Base-by-base conservation (phyloP, 2,329 filamentous ascomycete species). In the Hansfordia pulvinata region DNA sequence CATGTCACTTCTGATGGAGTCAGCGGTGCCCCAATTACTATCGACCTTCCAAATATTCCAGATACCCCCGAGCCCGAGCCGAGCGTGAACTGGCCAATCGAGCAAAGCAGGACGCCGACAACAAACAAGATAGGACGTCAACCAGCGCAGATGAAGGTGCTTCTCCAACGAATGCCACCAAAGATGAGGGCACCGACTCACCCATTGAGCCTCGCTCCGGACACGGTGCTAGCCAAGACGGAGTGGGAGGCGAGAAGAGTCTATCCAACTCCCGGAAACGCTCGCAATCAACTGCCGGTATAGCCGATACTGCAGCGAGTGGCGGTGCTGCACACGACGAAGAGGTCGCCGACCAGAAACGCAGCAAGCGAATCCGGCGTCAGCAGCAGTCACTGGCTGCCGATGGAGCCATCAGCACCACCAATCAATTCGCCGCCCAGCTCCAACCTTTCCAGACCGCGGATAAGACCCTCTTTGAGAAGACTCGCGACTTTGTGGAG, bases 291-390 rank as follows among this genome's bases (percentile, higher is more conserved):
- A 50, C 53, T 17, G 72, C 72, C 4, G 71, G 71, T 3, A 47
- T 77, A 10, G 56, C 56, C 1, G 71, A 76, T 3, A 56, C 49
- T 0, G 55, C 43, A n/a, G n/a, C n/a, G n/a, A n/a, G n/a, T n/a
- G n/a, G n/a, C n/a, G n/a, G n/a, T n/a, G n/a, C n/a, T n/a, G n/a
- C n/a, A n/a, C n/a, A n/a, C 1, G 69, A 73, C 6, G 71, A 76
- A 27, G 71, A 76, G 18, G 60, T 56, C 14, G 55, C 53, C 2
- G 59, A 66, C 8, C 64, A 68, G 28, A 77, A 76, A 40, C 58
- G 73, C 30, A 77, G 72, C 46, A 80, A 79, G 41, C 58, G 75
- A 26, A 72, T 72, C 17, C 62, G 74, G 23, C 64, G 70, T 11
- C 60, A 74, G 28, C 72, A 76, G 22, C 65, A n/a, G n/a, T n/a